A percentile compares a stretch with the other conserved stretches of the same genome.
phyloP scores from a whole-genome alignment of 2,329 filamentous ascomycete genomes.

The Monosporascus ibericus region DNA sequence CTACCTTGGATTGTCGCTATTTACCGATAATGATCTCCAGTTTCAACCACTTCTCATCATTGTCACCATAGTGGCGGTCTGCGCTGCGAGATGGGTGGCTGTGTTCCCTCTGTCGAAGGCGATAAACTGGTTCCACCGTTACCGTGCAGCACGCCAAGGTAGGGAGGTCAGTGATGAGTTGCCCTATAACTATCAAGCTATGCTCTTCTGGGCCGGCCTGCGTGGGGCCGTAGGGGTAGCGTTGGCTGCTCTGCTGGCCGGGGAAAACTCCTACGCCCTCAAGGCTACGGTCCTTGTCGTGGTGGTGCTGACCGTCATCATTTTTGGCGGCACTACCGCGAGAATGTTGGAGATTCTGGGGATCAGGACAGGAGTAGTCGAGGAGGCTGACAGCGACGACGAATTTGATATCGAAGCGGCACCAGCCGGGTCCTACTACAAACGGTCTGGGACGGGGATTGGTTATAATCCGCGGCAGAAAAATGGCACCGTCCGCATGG shows the following conservation, averaged over 20 bases:
- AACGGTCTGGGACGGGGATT: slow-evolving; percentile 69
- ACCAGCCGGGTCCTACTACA: slow-evolving; percentile 68
- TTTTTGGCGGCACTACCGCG: slow-evolving; percentile 94
- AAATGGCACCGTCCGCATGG: slow-evolving; percentile 54
- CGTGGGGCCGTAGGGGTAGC: slow-evolving; percentile 95
- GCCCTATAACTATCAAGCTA: slow-evolving; percentile 93
- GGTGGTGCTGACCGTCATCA: slow-evolving; percentile 95
- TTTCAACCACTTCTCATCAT: slow-evolving; percentile 96
- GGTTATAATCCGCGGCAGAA: slow-evolving; percentile 66
- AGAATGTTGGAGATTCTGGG: slow-evolving; percentile 96
- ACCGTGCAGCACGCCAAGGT: slow-evolving; percentile 71
- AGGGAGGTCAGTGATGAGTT: slow-evolving; percentile 76
- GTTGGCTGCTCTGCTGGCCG: slow-evolving; percentile 79
- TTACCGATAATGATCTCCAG: slow-evolving; percentile 80
- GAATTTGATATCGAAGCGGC: slow-evolving; percentile 93
- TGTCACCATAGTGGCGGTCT: slow-evolving; percentile 85
- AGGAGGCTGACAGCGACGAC: slow-evolving; percentile 95
- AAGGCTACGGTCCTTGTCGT: slow-evolving; percentile 96
- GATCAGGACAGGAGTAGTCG: slow-evolving; percentile 93
- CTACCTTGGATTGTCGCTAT: slow-evolving; percentile 89
- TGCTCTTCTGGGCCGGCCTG: slow-evolving; percentile 98
- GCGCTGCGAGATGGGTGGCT: slow-evolving; percentile 83
- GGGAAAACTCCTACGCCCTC: slow-evolving; percentile 73
- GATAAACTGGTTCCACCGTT: slow-evolving; percentile 91
- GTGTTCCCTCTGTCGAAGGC: slow-evolving; percentile 86